A percentile compares a stretch with the other conserved stretches of the same genome.
Conservation (phyloP, 257 asterid species). For the Thymus quinquecostatus region DNA sequence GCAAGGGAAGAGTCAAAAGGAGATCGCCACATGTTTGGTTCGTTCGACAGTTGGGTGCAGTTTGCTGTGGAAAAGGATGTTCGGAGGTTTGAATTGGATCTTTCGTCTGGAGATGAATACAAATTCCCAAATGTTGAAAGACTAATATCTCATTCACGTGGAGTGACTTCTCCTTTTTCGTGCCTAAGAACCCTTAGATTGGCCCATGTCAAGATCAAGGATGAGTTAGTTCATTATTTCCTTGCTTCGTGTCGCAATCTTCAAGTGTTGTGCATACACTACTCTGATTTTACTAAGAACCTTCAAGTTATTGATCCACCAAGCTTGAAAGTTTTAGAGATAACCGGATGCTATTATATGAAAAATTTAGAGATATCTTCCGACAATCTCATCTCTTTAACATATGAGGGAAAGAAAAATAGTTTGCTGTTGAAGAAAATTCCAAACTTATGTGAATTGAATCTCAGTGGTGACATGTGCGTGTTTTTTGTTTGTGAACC, state of each 20-base stretch:
- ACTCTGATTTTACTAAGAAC: not conserved
- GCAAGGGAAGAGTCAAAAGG: not conserved
- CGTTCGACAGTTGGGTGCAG: not conserved
- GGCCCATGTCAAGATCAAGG: not conserved
- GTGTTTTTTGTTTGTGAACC: not conserved
- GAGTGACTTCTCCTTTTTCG: not conserved
- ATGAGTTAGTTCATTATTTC: not conserved
- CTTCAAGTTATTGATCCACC: slow-evolving; percentile 11
- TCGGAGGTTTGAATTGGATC: not conserved
- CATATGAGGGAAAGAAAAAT: not conserved
- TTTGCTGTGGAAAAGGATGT: not conserved
- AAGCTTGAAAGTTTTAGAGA: not conserved
- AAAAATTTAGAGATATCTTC: not conserved
- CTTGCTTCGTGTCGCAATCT: not conserved
- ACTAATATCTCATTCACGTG: not conserved
- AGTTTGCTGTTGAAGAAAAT: slow-evolving; percentile 1
- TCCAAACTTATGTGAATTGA: not conserved
- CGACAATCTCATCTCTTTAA: not conserved
- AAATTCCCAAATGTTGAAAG: not conserved
- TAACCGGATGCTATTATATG: not conserved
- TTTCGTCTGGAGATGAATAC: not conserved
- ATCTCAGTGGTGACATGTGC: not conserved
- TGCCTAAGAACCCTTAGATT: not conserved
- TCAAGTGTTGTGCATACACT: not conserved
- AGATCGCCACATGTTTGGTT: not conserved